Evolutionary conservation across 495 filamentous ascomycete genomes (phyloP).

Genomic region (Immersiella caudata): DNA sequence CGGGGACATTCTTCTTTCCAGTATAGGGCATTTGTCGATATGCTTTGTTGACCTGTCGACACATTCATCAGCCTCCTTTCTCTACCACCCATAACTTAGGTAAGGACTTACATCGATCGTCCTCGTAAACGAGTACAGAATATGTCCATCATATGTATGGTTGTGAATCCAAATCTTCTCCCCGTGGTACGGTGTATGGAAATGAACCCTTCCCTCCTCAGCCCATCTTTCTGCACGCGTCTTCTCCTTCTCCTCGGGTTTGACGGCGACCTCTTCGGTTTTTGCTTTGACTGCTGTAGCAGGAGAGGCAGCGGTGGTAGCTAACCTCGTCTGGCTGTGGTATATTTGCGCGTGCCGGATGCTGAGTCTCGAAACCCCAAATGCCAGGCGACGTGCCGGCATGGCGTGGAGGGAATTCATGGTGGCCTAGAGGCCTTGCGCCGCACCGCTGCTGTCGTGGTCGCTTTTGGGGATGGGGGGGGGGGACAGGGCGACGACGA

Average conservation of each 20-base stretch:
- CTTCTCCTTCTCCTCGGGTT: neutral
- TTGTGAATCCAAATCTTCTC: slow-evolving; percentile 79
- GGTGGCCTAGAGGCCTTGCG: neutral
- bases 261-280: neutral
- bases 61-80: neutral
- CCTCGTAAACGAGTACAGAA: slow-evolving; percentile 76
- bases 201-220: neutral
- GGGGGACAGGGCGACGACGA: neutral
- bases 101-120: slow-evolving; percentile 63
- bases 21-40: slow-evolving; percentile 80
- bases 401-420: slow-evolving; percentile 9
- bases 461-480: slow-evolving; percentile 6
- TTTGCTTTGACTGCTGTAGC: neutral
- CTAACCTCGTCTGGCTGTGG: neutral
- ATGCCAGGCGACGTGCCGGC: slow-evolving; percentile 18
- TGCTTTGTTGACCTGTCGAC: slow-evolving; percentile 61
- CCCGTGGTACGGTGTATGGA: slow-evolving; percentile 53
- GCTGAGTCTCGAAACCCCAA: slow-evolving; percentile 16
- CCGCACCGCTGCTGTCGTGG: slow-evolving; percentile 12
- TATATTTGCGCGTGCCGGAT: neutral
- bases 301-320: neutral
- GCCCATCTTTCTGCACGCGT: slow-evolving; percentile 21
- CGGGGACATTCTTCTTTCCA: slow-evolving; percentile 85
- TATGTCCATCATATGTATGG: slow-evolving; percentile 78
- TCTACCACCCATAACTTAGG: slow-evolving; percentile 8